Conservation (phyloP, 1,139 yeast species). For the Magnusiomyces ingens region DNA sequence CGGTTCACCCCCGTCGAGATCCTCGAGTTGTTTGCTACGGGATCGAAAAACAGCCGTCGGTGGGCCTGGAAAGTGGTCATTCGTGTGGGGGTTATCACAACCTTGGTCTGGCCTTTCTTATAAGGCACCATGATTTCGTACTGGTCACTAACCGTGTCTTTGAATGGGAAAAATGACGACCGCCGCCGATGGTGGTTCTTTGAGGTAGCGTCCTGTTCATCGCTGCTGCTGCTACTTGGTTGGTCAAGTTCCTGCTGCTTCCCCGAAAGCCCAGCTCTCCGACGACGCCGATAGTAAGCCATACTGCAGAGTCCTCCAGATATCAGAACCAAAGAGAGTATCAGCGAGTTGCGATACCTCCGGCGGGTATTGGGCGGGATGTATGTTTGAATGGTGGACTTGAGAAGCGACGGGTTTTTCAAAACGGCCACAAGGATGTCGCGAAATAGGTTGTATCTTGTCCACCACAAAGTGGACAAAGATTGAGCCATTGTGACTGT, state of each 20-base stretch:
- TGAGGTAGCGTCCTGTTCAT: background rate
- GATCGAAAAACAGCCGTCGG: conserved; percentile 53
- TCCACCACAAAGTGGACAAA: conserved; percentile 1
- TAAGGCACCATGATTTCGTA: conserved; percentile 43
- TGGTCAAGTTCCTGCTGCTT: background rate
- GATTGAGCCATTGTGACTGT: too few relatives aligned
- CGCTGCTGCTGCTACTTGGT: background rate
- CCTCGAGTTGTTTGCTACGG: conserved; percentile 37
- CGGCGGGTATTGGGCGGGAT: background rate
- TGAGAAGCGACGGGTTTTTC: background rate
- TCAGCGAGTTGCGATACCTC: background rate
- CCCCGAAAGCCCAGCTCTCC: background rate
- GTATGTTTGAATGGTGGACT: background rate
- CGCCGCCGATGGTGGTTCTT: background rate
- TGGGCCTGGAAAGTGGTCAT: conserved; percentile 62
- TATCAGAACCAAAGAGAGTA: background rate
- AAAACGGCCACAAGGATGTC: background rate
- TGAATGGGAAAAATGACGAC: background rate
- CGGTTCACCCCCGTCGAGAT: conserved; percentile 40
- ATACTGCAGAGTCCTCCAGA: background rate
- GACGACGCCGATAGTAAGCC: background rate
- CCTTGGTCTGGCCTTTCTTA: conserved; percentile 41
- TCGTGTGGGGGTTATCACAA: conserved; percentile 54
- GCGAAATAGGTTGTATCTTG: background rate
- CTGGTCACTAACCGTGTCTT: background rate